Percentiles rank a stretch among this genome's conserved stretches.
Conservation (phyloP, 2,329 filamentous ascomycete genomes). For the Aspergillus japonicus region DNA sequence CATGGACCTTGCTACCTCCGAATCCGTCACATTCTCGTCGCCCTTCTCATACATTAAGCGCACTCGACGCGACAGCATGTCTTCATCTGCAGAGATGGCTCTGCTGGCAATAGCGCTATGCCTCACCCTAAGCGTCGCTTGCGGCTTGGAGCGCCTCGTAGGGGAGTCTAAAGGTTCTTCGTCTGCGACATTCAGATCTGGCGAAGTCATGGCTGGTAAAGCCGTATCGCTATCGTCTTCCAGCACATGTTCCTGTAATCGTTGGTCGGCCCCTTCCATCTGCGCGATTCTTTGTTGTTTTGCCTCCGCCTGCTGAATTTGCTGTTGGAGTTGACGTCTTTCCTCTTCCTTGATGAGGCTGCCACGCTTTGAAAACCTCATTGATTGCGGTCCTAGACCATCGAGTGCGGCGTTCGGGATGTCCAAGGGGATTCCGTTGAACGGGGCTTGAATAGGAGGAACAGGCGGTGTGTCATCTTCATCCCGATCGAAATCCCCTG, state of each 20-base stretch:
- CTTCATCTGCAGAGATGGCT: constrained; percentile 63
- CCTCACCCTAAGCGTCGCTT: constrained; percentile 39
- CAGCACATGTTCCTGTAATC: constrained; percentile 1
- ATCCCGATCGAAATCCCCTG: constrained; percentile 33
- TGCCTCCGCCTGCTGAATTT: constrained; percentile 21
- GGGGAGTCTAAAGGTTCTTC: constrained; percentile 24
- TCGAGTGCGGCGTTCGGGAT: constrained; percentile 57
- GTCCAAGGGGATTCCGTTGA: constrained; percentile 53
- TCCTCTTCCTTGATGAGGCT: constrained; percentile 58
- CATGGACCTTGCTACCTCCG: constrained; percentile 39
- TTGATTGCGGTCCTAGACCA: constrained; percentile 50
- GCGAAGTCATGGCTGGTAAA: constrained; percentile 10
- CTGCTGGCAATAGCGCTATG: constrained; percentile 43
- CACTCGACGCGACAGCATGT: constrained; percentile 61
- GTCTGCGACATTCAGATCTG: constrained; percentile 17
- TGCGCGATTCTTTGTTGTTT: constrained; percentile 9
- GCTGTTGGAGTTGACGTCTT: constrained; percentile 31
- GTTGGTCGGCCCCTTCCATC: constrained; percentile 11
- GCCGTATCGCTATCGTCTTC: constrained; percentile 2
- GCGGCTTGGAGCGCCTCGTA: constrained; percentile 30
- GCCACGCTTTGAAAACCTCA: constrained; percentile 61
- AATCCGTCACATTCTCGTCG: constrained; percentile 53
- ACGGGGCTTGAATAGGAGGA: constrained; percentile 37
- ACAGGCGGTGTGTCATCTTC: constrained; percentile 34
- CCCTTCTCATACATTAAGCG: constrained; percentile 64